Base-by-base conservation (phyloP, 2,329 filamentous ascomycete species). In the Lachnellula subtilissima region DNA sequence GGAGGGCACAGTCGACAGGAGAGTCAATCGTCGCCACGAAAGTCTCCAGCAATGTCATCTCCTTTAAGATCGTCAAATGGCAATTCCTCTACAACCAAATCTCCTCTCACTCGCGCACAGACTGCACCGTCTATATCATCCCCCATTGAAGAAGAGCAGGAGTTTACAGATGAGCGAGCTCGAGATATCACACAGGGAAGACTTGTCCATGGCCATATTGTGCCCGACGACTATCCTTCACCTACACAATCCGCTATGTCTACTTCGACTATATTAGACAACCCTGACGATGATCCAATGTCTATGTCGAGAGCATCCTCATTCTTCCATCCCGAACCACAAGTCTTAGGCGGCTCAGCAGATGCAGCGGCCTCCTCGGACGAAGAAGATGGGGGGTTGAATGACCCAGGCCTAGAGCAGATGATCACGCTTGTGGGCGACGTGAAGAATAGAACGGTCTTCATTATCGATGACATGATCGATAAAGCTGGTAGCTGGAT, bases 401-500 rank as follows among this genome's bases (percentile, higher is more conserved):
- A 87, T 65, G 85, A 93, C 64, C 84, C 87, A 11, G 86, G 87
- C 58, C 79, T 93, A 22, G 94, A 99, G 75, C 91, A 92, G 69
- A 96, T 93, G 77, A 95, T 99, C 66, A 99, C 94, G 0, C 79
- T 99, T n/a, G 94, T 99, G 14, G 94, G 94, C 58, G 90, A 97
- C 67, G 94, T 99, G 58, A 88, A 86, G 69, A 85, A 90, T 69
- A 85, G 90, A 56, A 87, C 90, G 0, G 94, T 97, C 53, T 88
- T 99, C 70, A 91, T 99, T 59, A 89, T 99, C 50, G 94, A 99
- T 71, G 94, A 99, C 71, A 97, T 99, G 89, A 97, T 99, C 68
- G 94, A 99, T 75, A 97, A 96, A 76, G 86, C 91, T 9, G 90
- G 88, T 14, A 96, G 91, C 6, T 99, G 94, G 94, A 95, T 99